Evolutionary conservation across 371 early-diverging fungal genomes (phyloP).

Genomic region (Actinomortierella ambigua): DNA sequence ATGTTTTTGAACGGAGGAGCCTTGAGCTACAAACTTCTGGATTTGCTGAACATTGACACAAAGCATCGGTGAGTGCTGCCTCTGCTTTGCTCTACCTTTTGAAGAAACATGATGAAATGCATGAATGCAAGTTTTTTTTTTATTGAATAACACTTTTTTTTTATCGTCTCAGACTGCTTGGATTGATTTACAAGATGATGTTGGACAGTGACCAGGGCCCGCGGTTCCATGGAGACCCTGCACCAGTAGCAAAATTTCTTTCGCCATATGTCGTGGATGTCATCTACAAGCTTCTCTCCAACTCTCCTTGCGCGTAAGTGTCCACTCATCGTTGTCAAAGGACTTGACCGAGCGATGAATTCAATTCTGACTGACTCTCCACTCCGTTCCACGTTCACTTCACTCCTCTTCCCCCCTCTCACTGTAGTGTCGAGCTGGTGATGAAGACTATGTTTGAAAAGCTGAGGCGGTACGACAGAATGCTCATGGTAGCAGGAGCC

Average conservation of each 20-base stretch:
- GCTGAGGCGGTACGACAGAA: constrained; percentile 71
- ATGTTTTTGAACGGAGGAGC: constrained; percentile 77
- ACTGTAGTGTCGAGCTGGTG: constrained; percentile 60
- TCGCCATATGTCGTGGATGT: constrained; percentile 81
- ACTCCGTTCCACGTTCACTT: background rate
- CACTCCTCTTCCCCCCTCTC: background rate
- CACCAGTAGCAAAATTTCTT: constrained; percentile 63
- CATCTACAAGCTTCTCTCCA: constrained; percentile 77
- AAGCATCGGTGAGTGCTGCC: constrained; percentile 59
- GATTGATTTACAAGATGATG: constrained; percentile 84
- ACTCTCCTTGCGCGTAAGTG: constrained; percentile 80
- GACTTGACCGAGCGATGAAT: background rate
- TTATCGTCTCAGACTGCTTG: constrained; percentile 55
- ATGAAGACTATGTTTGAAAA: constrained; percentile 79
- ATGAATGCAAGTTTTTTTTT: too few relatives aligned
- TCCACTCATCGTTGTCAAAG: too few relatives aligned
- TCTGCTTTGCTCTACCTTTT: too few relatives aligned
- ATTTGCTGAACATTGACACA: constrained; percentile 71
- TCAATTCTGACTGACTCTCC: background rate
- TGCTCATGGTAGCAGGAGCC: constrained; percentile 44
- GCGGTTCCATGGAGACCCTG: constrained; percentile 60
- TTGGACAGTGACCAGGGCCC: constrained; percentile 72
- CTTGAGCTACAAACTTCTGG: constrained; percentile 66
- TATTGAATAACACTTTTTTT: background rate
- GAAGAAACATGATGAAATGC: too few relatives aligned